Conservation (phyloP, 23 red algal genomes). For the Gracilaria caudata region DNA sequence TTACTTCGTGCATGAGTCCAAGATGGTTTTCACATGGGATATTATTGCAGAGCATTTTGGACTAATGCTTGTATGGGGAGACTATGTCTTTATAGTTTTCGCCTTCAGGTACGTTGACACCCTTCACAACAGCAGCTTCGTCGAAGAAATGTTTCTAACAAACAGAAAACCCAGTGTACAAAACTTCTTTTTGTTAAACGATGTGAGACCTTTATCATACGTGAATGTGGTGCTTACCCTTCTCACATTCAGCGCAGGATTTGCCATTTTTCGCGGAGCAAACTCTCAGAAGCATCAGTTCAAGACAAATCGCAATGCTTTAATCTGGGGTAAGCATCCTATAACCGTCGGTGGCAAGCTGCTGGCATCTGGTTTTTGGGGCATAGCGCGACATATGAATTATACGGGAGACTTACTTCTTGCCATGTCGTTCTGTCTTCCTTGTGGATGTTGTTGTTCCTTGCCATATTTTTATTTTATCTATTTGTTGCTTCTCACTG, state of each 20-base stretch:
- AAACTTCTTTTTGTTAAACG: slow-evolving; percentile 67
- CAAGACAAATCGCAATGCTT: slow-evolving; percentile 70
- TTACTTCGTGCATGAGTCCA: slow-evolving; percentile 92
- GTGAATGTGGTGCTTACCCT: slow-evolving; percentile 8
- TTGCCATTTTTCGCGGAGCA: slow-evolving; percentile 84
- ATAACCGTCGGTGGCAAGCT: slow-evolving; percentile 81
- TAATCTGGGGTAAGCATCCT: slow-evolving; percentile 83
- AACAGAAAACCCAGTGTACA: slow-evolving; percentile 28
- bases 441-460: slow-evolving; percentile 53
- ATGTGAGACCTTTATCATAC: slow-evolving; percentile 34
- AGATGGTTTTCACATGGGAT: slow-evolving; percentile 95
- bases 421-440: slow-evolving; percentile 80
- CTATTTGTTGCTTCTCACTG: slow-evolving; percentile 88
- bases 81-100: slow-evolving; percentile 96
- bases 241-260: slow-evolving; percentile 60
- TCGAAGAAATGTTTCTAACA: neutral
- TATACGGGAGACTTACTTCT: slow-evolving; percentile 93
- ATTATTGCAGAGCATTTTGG: slow-evolving; percentile 99
- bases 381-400: slow-evolving; percentile 92
- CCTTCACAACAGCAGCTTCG: slow-evolving; percentile 15
- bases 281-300: slow-evolving; percentile 99
- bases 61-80: slow-evolving; percentile 98
- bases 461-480: slow-evolving; percentile 94
- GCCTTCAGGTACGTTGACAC: slow-evolving; percentile 65
- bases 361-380: slow-evolving; percentile 93